A percentile compares a stretch with the other conserved stretches of the same genome.
These are phyloP conservation scores for Sisymbrium altissimum DNA, from an alignment of 345 rosid genomes.

Conservation along the genomic window DNA sequence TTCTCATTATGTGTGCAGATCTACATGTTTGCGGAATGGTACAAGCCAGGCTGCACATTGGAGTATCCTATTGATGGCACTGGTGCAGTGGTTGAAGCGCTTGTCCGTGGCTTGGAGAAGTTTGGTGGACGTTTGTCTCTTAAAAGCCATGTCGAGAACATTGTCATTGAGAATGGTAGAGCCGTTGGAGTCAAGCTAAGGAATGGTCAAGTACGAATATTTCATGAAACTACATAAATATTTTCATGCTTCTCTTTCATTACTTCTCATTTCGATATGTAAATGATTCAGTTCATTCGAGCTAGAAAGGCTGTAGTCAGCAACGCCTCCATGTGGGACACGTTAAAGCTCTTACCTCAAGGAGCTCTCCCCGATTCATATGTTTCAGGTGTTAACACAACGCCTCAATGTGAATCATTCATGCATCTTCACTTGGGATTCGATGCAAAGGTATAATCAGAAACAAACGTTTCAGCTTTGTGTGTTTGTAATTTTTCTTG, in stretches of 20 bases:
- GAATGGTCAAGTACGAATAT: constrained; percentile 72
- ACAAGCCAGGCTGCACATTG: constrained; percentile 78
- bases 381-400: constrained; percentile 42
- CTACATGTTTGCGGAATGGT: constrained; percentile 98
- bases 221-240: constrained; percentile 2
- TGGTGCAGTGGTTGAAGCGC: constrained; percentile 79
- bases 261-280: background rate
- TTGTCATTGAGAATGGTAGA: constrained; percentile 66
- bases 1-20: constrained; percentile 45
- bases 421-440: constrained; percentile 99
- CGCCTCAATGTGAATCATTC: constrained; percentile 89
- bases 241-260: too few relatives aligned
- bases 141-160: constrained; percentile 71
- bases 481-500: background rate
- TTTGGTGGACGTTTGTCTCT: constrained; percentile 75
- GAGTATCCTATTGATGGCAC: constrained; percentile 88
- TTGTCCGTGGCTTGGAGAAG: constrained; percentile 79
- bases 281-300: constrained; percentile 56
- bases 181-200: constrained; percentile 81
- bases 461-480: background rate
- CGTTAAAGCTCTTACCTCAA: constrained; percentile 60
- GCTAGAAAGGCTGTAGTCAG: constrained; percentile 90
- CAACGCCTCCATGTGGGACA: constrained; percentile 97
- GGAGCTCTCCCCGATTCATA: constrained; percentile 65
- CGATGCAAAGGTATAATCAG: constrained; percentile 57